These are phyloP conservation scores for apple (Malus domestica) DNA, from an alignment of 306 rosid genomes.

Conservation along the genomic window DNA sequence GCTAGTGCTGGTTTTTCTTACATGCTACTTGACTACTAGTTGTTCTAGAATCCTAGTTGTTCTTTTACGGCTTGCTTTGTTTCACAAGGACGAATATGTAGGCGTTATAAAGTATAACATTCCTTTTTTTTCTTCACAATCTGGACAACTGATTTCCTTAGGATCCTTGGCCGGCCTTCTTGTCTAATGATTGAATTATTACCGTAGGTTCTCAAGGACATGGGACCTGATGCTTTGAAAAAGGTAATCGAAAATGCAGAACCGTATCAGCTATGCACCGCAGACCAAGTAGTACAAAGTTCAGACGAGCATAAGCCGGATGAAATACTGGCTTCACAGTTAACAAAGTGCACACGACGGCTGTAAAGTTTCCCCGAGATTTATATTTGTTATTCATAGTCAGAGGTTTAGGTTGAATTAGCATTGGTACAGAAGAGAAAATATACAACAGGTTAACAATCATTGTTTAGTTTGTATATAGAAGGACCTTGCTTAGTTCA, in stretches of 20 bases:
- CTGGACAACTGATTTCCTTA: not conserved
- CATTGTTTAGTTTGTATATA: slow-evolving; percentile 1
- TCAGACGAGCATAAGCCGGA: not conserved
- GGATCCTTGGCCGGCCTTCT: not conserved
- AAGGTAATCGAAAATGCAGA: slow-evolving; percentile 23
- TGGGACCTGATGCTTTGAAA: slow-evolving; percentile 35
- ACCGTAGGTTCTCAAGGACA: slow-evolving; percentile 17
- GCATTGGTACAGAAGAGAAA: not conserved
- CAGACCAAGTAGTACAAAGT: not conserved
- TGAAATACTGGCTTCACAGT: not conserved
- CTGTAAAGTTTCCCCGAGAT: not conserved
- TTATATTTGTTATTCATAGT: not conserved
- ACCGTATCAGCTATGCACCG: not conserved
- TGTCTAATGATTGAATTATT: not conserved
- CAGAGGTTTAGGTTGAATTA: not conserved
- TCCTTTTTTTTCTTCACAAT: not conserved
- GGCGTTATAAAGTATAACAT: not conserved
- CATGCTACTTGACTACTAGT: not conserved
- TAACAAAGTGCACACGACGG: not conserved
- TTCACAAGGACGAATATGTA: not conserved
- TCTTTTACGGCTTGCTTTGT: not conserved
- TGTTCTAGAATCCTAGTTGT: not conserved
- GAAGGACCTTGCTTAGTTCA: not conserved
- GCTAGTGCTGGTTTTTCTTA: not conserved
- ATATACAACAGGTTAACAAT: not conserved